phyloP scores from a whole-genome alignment of 2,329 filamentous ascomycete species.

The Diaporthe ilicicola region DNA sequence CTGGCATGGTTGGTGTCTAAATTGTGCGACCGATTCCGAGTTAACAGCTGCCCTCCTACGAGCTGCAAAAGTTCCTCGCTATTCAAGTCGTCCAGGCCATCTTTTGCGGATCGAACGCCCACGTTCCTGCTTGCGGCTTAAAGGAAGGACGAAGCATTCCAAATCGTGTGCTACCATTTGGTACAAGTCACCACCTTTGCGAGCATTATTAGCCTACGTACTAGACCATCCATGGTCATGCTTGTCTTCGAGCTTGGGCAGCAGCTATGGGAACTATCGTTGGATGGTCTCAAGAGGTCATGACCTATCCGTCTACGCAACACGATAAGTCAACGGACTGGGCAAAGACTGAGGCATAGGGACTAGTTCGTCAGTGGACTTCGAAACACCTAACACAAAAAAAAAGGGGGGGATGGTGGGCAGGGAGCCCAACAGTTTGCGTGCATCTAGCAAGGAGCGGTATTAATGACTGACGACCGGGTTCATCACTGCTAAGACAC shows the following conservation, averaged over 20 bases:
- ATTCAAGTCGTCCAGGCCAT: conserved; percentile 25
- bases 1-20: conserved; percentile 67
- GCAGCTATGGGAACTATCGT: not conserved
- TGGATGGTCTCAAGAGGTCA: not conserved
- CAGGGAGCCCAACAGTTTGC: conserved; percentile 1
- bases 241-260: not conserved
- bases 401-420: not conserved
- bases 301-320: not conserved
- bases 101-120: conserved; percentile 4
- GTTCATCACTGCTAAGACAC: conserved; percentile 3
- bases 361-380: not conserved
- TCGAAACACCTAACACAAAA: not conserved
- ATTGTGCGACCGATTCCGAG: conserved; percentile 35
- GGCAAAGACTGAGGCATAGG: not conserved
- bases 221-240: not conserved
- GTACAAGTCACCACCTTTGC: not conserved
- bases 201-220: not conserved
- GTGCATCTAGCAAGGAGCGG: conserved; percentile 9
- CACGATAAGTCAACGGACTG: not conserved
- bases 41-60: conserved; percentile 30
- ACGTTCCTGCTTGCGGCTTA: conserved; percentile 32
- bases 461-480: conserved; percentile 27
- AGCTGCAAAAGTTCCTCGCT: conserved; percentile 24
- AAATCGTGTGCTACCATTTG: conserved; percentile 15
- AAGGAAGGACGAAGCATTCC: conserved; percentile 36